Evolutionary conservation across 495 filamentous ascomycete genomes (phyloP), one percentile per base, ranked within the genome.

Genomic region (Tetracladium marchalianum): DNA sequence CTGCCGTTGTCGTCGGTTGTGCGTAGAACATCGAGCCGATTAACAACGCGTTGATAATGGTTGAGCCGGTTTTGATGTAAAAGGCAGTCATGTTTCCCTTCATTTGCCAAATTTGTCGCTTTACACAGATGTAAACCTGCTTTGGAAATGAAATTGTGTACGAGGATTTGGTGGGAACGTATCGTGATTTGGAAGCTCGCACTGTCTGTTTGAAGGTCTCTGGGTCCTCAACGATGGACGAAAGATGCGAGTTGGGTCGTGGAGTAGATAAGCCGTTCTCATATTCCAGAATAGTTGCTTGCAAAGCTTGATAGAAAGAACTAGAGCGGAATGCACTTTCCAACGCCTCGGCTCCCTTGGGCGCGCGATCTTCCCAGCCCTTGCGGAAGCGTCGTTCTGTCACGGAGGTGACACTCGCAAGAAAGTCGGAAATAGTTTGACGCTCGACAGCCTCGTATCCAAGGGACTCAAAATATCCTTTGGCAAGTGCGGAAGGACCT

Each of bases 1-100:
- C 77, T 0, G 54, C 56, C 0, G 68, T 58, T 55, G 80, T 84
- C 11, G 67, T 45, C 0, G 81, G 82, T 0, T 81, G 71, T 36
- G 87, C 66, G 62, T 77, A 90, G 58, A 90, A 92, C n/a, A 90
- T 57, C 46, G 76, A 81, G 34, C 87, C 85, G 15, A 88, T 73
- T 43, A 93, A 84, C 8, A 92, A 63, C 17, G 80, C 78, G 51
- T 84, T 78, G 61, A 87, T 82, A 27, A 84, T 46, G 40, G 84
- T 75, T 39, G 76, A 75, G 13, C 71, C 68, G 70, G 75, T 78
- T 37, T 37, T 37, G 12, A n/a, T 17, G 9, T 13, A 13, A n/a
- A 37, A 17, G 3, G 35, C 5, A n/a, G 12, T 5, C n/a, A n/a
- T n/a, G 54, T 89, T 84, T 38, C 85, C 84, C 63, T 75, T 71